These are phyloP conservation scores for Talaromyces ruber DNA, from an alignment of 495 filamentous ascomycete genomes.

Conservation along the genomic window DNA sequence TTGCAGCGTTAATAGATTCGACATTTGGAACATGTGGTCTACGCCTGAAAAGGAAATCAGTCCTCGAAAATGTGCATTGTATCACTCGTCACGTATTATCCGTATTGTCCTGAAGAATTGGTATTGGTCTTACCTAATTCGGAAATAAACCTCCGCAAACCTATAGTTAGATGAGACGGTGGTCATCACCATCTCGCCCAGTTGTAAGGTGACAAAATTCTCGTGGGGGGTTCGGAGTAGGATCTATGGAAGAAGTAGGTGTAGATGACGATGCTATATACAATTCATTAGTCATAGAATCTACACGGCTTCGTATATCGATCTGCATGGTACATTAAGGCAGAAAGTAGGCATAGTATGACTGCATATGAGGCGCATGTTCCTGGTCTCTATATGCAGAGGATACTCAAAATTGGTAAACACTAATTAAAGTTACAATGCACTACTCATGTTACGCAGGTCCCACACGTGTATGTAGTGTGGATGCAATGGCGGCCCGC, in stretches of 20 bases:
- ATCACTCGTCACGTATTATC: background rate
- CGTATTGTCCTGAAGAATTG: background rate
- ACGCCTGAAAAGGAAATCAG: background rate
- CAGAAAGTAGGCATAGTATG: background rate
- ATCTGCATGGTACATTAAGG: background rate
- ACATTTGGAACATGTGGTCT: background rate
- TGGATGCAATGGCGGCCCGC: background rate
- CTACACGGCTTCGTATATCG: background rate
- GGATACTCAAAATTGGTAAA: background rate
- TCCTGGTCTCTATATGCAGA: background rate
- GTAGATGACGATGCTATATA: background rate
- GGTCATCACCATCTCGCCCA: background rate
- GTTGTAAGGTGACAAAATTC: background rate
- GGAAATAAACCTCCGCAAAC: background rate
- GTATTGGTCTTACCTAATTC: background rate
- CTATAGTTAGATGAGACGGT: background rate
- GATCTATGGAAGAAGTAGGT: background rate
- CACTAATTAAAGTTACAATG: too few relatives aligned
- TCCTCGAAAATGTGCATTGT: background rate
- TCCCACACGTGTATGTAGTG: background rate
- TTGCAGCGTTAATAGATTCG: background rate
- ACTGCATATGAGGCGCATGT: background rate
- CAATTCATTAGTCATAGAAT: background rate
- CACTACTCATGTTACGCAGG: background rate
- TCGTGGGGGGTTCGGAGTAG: background rate